Base-by-base conservation (phyloP, 768 basidiomycete species). In the Mycena epipterygia region DNA sequence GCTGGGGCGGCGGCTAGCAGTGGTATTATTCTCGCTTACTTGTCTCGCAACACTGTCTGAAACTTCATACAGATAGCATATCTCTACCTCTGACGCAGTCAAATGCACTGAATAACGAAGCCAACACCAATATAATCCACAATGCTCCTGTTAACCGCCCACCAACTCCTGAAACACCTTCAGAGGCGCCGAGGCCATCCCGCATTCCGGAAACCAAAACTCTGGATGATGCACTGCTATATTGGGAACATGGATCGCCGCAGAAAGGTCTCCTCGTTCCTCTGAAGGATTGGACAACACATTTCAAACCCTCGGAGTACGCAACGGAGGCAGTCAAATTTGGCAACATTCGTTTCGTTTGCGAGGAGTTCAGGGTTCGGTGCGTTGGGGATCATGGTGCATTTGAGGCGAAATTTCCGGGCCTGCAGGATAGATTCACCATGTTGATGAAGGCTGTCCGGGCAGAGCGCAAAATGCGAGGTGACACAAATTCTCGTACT, bases 171-270 rank as follows among this genome's bases (percentile, higher is more conserved):
- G n/a, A n/a, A n/a, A n/a, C n/a, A n/a, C n/a, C n/a, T n/a, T n/a
- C n/a, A n/a, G n/a, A n/a, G n/a, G n/a, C n/a, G n/a, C n/a, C n/a
- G n/a, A n/a, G n/a, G n/a, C n/a, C n/a, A n/a, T n/a, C n/a, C n/a
- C n/a, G n/a, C n/a, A n/a, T n/a, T n/a, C n/a, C n/a, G n/a, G n/a
- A 58, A 56, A 72, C 69, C 21, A 70, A 69, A 21, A 59, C 63
- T 14, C 44, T 76, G 30, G 74, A 76, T 39, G 72, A 76, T 56
- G 74, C 66, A 11, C 64, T 76, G 30, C 21, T 23, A 29, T 76
- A 75, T 53, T 76, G 74, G 75, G 42, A 68, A 25, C 19, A 48
- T 13, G 72, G 75, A 19, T 52, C 51, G 23, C 52, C 70, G 7
- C n/a, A 61, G 30, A 71, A 67, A 25, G 75, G 74, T 1, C 70